A percentile compares a stretch with the other conserved stretches of the same genome.
These are phyloP conservation scores for Epithele typhae DNA, from an alignment of 768 basidiomycete genomes.

Conservation along the genomic window DNA sequence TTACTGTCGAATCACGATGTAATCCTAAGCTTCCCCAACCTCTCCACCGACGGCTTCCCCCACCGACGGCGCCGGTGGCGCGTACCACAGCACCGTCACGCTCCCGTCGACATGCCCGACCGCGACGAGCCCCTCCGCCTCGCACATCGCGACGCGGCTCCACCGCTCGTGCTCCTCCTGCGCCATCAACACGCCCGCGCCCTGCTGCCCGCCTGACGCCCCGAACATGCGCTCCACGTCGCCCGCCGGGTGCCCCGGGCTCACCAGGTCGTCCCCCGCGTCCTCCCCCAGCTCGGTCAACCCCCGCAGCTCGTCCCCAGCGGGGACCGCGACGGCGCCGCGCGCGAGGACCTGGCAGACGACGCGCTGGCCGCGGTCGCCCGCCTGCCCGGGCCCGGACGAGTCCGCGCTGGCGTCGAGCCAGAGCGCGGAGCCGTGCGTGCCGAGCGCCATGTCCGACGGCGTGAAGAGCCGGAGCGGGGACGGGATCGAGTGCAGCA, in stretches of 20 bases:
- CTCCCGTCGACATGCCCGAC: slow-evolving; percentile 36
- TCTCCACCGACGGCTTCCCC: too few relatives aligned
- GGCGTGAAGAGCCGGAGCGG: slow-evolving; percentile 52
- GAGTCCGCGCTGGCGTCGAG: slow-evolving; percentile 57
- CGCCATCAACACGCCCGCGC: slow-evolving; percentile 36
- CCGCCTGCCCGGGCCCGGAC: slow-evolving; percentile 22
- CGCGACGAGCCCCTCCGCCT: slow-evolving; percentile 34
- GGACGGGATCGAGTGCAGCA: slow-evolving; percentile 17
- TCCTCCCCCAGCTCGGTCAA: background rate
- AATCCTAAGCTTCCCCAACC: too few relatives aligned
- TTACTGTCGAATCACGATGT: too few relatives aligned
- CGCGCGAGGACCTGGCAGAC: slow-evolving; percentile 37
- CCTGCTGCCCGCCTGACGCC: too few relatives aligned
- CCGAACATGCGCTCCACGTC: too few relatives aligned
- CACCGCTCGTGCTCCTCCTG: slow-evolving; percentile 45
- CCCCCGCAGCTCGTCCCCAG: background rate
- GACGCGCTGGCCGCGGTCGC: slow-evolving; percentile 52
- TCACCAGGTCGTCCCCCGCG: slow-evolving; percentile 2
- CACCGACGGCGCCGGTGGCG: too few relatives aligned
- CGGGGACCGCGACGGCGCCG: background rate
- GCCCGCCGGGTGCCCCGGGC: slow-evolving; percentile 1
- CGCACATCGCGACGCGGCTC: slow-evolving; percentile 37
- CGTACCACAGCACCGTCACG: slow-evolving; percentile 49
- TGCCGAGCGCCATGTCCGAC: slow-evolving; percentile 50
- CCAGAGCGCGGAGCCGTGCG: slow-evolving; percentile 62